Evolutionary conservation across 768 basidiomycete genomes (phyloP).

Genomic region (Phaffia australis): DNA sequence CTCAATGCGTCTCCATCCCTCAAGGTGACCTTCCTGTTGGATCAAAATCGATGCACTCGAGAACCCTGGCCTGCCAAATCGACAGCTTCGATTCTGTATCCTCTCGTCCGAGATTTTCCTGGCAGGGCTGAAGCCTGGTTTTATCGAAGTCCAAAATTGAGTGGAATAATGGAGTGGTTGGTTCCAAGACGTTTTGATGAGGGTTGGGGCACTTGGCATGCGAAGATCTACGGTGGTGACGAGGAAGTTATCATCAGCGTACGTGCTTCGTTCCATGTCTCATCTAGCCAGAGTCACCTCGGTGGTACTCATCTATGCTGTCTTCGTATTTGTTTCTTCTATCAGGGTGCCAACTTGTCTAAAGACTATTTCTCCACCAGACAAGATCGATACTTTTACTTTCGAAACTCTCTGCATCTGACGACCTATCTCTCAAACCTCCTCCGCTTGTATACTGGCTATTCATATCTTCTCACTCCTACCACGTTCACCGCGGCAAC

Average conservation of each 20-base stretch:
- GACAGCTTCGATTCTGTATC: constrained; percentile 49
- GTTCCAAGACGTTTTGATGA: constrained; percentile 92
- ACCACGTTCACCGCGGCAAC: constrained; percentile 30
- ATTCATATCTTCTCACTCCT: constrained; percentile 54
- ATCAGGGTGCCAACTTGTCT: constrained; percentile 75
- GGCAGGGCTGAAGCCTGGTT: constrained; percentile 63
- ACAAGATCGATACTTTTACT: constrained; percentile 84
- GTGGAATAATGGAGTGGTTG: constrained; percentile 58
- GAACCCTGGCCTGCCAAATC: constrained; percentile 41
- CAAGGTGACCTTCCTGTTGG: constrained; percentile 60
- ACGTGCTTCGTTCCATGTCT: neutral
- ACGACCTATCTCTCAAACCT: constrained; percentile 78
- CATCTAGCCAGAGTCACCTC: neutral
- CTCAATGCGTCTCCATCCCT: constrained; percentile 53
- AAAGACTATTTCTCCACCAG: constrained; percentile 87
- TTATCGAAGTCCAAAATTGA: constrained; percentile 77
- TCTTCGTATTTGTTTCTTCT: neutral
- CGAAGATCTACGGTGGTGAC: constrained; percentile 88
- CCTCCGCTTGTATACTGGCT: constrained; percentile 53
- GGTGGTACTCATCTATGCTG: neutral
- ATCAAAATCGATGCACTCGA: constrained; percentile 50
- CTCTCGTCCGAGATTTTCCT: constrained; percentile 61
- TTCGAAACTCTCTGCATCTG: constrained; percentile 51
- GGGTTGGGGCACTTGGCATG: constrained; percentile 98
- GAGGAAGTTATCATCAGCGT: constrained; percentile 87